phyloP scores from a whole-genome alignment of 768 basidiomycete genomes.

The Boletus rufocinnamomeus region DNA sequence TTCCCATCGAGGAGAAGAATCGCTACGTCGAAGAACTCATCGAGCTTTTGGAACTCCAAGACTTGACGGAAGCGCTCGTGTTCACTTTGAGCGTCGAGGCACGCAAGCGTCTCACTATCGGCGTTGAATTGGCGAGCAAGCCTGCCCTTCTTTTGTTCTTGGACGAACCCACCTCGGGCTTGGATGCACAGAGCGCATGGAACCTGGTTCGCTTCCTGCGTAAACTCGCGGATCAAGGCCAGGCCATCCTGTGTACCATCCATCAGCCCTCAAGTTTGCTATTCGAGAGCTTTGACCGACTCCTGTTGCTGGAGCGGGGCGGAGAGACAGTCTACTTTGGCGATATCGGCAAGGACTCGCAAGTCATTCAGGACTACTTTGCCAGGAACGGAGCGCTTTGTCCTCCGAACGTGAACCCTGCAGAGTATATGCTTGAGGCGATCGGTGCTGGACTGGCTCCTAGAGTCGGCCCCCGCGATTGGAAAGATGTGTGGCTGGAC shows the following conservation, averaged over 20 bases:
- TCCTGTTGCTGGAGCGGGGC: slow-evolving; percentile 69
- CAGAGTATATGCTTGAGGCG: slow-evolving; percentile 80
- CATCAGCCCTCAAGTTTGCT: slow-evolving; percentile 86
- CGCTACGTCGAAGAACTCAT: slow-evolving; percentile 82
- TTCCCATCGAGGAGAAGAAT: slow-evolving; percentile 73
- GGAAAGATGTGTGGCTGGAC: slow-evolving; percentile 83
- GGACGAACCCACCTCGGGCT: slow-evolving; percentile 55
- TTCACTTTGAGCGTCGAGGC: slow-evolving; percentile 67
- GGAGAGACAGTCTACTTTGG: slow-evolving; percentile 96
- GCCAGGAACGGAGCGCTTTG: slow-evolving; percentile 68
- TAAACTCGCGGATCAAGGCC: slow-evolving; percentile 82
- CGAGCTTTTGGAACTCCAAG: slow-evolving; percentile 80
- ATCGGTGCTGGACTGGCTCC: slow-evolving; percentile 82
- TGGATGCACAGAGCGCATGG: slow-evolving; percentile 74
- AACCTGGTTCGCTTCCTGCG: slow-evolving; percentile 78
- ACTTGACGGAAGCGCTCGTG: slow-evolving; percentile 81
- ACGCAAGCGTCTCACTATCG: slow-evolving; percentile 87
- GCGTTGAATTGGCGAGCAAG: slow-evolving; percentile 88
- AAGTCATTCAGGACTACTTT: slow-evolving; percentile 73
- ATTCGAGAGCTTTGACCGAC: slow-evolving; percentile 83
- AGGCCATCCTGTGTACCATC: slow-evolving; percentile 89
- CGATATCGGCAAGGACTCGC: slow-evolving; percentile 76
- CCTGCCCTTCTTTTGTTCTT: slow-evolving; percentile 27
- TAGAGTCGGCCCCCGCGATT: slow-evolving; percentile 75
- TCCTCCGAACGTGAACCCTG: slow-evolving; percentile 77